Base-by-base conservation (phyloP, 331 rosid genomes). In the Acacia pycnantha region DNA sequence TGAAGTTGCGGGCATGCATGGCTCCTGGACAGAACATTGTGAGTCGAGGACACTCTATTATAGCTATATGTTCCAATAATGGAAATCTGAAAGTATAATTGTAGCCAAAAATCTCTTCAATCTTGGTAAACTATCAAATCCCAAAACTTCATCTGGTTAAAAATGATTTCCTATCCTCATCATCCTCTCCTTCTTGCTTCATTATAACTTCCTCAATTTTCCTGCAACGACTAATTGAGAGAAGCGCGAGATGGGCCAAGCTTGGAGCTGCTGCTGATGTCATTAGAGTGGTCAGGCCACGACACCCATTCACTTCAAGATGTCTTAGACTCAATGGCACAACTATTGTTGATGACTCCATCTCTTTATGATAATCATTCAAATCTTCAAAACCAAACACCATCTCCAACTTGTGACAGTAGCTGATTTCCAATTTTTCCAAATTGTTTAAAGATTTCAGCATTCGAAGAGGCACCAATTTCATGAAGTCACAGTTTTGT, bases 151-250 rank as follows among this genome's bases (percentile, higher is more conserved):
- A 31, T 2, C 8, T 54, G 0, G 11, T 2, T 54, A 1, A 54
- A 21, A 54, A 54, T 0, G 24, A 54, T 21, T 16, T 54, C 26
- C 10, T 21, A 3, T 54, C 61, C 12, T 54, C 43, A 65, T 9
- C 10, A n/a, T 21, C 27, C 4, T 41, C 19, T 41, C 19, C 33
- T 27, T 19, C 33, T 1, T n/a, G n/a, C 9, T 69, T 37, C 11
- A 18, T 19, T n/a, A 41, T 40, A 2, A 69, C n/a, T 41, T 69
- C 35, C 11, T 70, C 54, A 11, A 70, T 70, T 7, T 22, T 9
- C 5, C n/a, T n/a, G 0, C 74, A 69, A 0, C 0, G 0, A 19
- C 1, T 2, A 9, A 40, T 21, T 1, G 9, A 37, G 15, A 69
- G 12, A 2, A 15, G 18, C 11, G 51, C 21, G 31, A 40, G 27